phyloP scores from a whole-genome alignment of 2,329 filamentous ascomycete species.

The Proliferodiscus dingleyae region DNA sequence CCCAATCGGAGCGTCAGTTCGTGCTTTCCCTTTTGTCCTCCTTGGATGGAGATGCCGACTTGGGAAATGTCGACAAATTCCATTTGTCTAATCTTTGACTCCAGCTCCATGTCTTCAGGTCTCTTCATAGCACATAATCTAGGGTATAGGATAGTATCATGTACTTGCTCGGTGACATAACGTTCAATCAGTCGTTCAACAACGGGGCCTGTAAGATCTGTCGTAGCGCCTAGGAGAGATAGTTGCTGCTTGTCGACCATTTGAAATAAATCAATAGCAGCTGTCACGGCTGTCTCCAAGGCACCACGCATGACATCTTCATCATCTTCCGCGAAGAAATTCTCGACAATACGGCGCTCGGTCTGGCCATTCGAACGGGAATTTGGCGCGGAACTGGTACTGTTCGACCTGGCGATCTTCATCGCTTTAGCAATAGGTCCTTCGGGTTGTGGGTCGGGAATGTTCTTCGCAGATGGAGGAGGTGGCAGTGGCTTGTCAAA shows the following conservation, averaged over 20 bases:
- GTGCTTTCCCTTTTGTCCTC: conserved; percentile 71
- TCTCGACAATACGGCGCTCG: conserved; percentile 41
- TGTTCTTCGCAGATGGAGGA: conserved; percentile 57
- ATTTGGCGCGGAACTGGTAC: conserved; percentile 32
- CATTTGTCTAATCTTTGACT: conserved; percentile 89
- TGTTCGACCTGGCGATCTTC: conserved; percentile 51
- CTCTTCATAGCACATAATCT: conserved; percentile 72
- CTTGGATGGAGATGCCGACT: conserved; percentile 81
- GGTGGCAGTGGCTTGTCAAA: conserved; percentile 81
- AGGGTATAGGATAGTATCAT: conserved; percentile 78
- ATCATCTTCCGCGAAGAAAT: conserved; percentile 79
- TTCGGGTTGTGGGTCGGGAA: conserved; percentile 54
- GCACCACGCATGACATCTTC: conserved; percentile 86
- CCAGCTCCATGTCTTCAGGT: conserved; percentile 79
- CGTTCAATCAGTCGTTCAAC: conserved; percentile 94
- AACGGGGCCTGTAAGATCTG: conserved; percentile 83
- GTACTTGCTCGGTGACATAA: conserved; percentile 89
- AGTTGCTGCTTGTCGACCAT: conserved; percentile 93
- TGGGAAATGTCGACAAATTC: conserved; percentile 90
- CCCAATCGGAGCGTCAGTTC: conserved; percentile 73
- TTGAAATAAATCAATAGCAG: conserved; percentile 93
- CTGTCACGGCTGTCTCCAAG: conserved; percentile 85
- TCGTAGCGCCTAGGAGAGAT: conserved; percentile 85
- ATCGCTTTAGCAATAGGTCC: conserved; percentile 52
- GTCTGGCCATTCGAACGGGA: conserved; percentile 34